Evolutionary conservation across 148 eudicot genomes (phyloP), one percentile per base, ranked within the genome.

Genomic region (Spergularia bocconei): DNA sequence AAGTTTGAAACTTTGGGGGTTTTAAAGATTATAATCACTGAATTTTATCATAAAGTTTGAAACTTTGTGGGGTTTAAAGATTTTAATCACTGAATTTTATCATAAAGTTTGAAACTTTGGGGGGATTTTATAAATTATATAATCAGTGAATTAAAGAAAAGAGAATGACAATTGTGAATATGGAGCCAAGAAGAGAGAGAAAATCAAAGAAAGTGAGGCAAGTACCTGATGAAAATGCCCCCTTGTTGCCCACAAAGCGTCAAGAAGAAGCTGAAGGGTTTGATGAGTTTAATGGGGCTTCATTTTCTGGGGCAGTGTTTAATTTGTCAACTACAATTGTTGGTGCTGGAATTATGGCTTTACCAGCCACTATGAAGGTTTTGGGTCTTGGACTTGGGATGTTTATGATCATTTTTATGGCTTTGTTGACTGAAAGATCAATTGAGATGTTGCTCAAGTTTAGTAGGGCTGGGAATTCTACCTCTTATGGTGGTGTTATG

Each of bases 311-410:
- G 12, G 91, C 89, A 13, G 90, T 91, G 0, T 80, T 91, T 61
- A 91, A 91, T 78, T 71, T 91, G 51, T 87, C 97, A 20, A 89
- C 97, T 7, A 89, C 97, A 60, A 89, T 91, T 47, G 83, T 91
- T 41, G 96, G 96, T 1, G 96, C 93, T 47, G 96, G 96, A 16
- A 89, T 91, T 60, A 91, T 91, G 97, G 90, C 97, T 0, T 73
- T 91, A 63, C 97, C 93, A 0, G 97, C 97, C 0, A 87, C 97
- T 38, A 86, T 91, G 90, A 89, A 88, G 79, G 86, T 86, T 64
- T 64, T 91, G 7, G 97, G 97, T 17, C 86, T 91, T 33, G 85
- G 63, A 6, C 79, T 80, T 12, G 97, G 93, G 48, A 76, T 89
- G 15, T 72, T 71, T 15, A 75, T 83, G 69, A 89, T 91, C 15